These are phyloP conservation scores for Neoconidiobolus thromboides DNA, from an alignment of 371 early-diverging fungal genomes.

Conservation along the genomic window DNA sequence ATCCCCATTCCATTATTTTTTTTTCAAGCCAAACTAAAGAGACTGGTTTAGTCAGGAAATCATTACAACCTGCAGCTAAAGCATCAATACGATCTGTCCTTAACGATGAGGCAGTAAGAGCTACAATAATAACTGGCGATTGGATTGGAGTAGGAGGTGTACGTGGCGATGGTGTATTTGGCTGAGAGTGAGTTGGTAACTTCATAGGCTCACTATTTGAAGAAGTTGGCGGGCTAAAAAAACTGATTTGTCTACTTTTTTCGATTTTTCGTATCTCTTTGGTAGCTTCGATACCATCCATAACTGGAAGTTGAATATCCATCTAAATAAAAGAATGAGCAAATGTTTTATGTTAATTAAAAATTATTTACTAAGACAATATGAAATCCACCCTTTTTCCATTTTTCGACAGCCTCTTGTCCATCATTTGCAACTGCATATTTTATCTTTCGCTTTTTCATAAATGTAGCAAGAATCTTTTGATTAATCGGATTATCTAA, in stretches of 20 bases:
- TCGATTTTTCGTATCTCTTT: constrained; percentile 48
- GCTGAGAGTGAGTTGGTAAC: constrained; percentile 1
- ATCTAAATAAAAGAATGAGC: constrained; percentile 19
- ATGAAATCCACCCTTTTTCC: constrained; percentile 48
- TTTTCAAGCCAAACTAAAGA: constrained; percentile 62
- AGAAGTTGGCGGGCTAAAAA: constrained; percentile 19
- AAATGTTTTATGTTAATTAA: background rate
- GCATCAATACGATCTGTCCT: constrained; percentile 61
- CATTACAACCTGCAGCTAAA: constrained; percentile 73
- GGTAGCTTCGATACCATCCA: constrained; percentile 67
- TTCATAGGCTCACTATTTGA: constrained; percentile 5
- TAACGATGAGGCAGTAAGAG: constrained; percentile 60
- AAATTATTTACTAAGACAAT: constrained; percentile 37
- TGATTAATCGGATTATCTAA: constrained; percentile 56
- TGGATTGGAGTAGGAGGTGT: constrained; percentile 19
- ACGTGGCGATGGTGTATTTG: constrained; percentile 8
- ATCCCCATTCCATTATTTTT: constrained; percentile 81
- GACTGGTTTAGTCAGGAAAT: constrained; percentile 73
- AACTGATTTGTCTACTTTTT: constrained; percentile 35
- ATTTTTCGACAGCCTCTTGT: constrained; percentile 53
- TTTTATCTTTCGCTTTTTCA: constrained; percentile 48
- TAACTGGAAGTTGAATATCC: constrained; percentile 68
- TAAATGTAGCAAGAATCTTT: constrained; percentile 47
- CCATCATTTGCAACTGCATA: constrained; percentile 54
- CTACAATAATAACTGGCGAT: constrained; percentile 73